phyloP scores from a whole-genome alignment of 139 green algal species.

The Desmodesmus armatus region DNA sequence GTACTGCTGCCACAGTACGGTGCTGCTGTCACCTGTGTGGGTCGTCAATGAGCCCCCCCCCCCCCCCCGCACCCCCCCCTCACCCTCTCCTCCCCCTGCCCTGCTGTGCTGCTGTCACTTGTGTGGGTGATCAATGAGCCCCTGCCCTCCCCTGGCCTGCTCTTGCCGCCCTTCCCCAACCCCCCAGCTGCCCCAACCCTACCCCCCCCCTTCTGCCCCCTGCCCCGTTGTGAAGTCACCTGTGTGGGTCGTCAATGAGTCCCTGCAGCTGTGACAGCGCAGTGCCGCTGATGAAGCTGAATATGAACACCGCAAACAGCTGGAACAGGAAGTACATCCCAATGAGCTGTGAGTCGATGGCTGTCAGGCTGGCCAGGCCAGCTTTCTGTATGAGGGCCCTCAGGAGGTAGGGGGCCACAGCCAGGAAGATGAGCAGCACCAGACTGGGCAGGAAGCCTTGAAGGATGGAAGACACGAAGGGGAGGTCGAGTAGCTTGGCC shows the following conservation, averaged over 20 bases:
- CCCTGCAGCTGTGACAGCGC: slow-evolving; percentile 59
- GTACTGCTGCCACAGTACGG: too few species aligned
- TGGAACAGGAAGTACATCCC: slow-evolving; percentile 55
- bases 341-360: slow-evolving; percentile 64
- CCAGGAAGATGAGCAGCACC: slow-evolving; percentile 83
- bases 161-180: too few species aligned
- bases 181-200: too few species aligned
- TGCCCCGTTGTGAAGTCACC: too few species aligned
- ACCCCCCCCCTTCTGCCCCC: too few species aligned
- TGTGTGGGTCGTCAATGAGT: slow-evolving; percentile 57
- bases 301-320: slow-evolving; percentile 82
- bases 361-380: slow-evolving; percentile 45
- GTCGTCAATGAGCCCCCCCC: too few species aligned
- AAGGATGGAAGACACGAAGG: slow-evolving; percentile 36
- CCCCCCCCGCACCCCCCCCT: too few species aligned
- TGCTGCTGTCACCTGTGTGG: too few species aligned
- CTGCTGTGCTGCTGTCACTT: too few species aligned
- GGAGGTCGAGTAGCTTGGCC: background rate
- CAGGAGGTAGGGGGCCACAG: slow-evolving; percentile 73
- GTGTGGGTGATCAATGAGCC: too few species aligned
- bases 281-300: slow-evolving; percentile 62
- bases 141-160: too few species aligned
- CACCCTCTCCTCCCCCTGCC: too few species aligned
- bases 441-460: slow-evolving; percentile 54
- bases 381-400: slow-evolving; percentile 55